phyloP scores from a whole-genome alignment of 2,329 filamentous ascomycete species.

The Scopulariopsis brevicaulis region DNA sequence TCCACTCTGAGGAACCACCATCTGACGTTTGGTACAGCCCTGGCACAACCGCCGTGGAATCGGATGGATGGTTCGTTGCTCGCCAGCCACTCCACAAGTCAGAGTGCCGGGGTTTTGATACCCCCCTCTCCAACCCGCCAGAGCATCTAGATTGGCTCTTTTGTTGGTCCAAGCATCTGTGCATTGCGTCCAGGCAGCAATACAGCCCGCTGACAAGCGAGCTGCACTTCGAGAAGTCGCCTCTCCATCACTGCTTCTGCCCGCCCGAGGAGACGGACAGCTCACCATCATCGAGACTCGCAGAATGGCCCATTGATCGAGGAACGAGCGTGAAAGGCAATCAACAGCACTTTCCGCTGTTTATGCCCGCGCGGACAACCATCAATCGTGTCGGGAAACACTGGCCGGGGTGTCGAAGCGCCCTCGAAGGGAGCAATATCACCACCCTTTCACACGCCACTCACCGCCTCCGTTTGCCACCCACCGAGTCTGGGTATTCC shows the following conservation, averaged over 20 bases:
- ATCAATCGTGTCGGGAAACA: background rate
- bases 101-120: background rate
- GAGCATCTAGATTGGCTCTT: background rate
- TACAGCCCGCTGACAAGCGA: background rate
- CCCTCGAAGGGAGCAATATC: background rate
- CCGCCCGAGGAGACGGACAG: background rate
- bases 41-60: too few species aligned
- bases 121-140: background rate
- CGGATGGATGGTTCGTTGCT: too few species aligned
- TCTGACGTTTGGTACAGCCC: too few species aligned
- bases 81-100: too few species aligned
- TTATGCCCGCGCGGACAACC: background rate
- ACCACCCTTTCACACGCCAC: background rate
- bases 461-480: background rate
- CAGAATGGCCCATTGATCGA: background rate
- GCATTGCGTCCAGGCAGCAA: background rate
- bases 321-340: background rate
- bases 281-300: background rate
- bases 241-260: too few species aligned
- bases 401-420: background rate
- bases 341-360: background rate
- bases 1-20: too few species aligned
- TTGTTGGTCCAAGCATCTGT: background rate
- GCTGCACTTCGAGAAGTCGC: background rate
- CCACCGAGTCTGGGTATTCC: background rate